These are phyloP conservation scores for Leccinum ochraceum DNA, from an alignment of 768 basidiomycete genomes.

Conservation along the genomic window DNA sequence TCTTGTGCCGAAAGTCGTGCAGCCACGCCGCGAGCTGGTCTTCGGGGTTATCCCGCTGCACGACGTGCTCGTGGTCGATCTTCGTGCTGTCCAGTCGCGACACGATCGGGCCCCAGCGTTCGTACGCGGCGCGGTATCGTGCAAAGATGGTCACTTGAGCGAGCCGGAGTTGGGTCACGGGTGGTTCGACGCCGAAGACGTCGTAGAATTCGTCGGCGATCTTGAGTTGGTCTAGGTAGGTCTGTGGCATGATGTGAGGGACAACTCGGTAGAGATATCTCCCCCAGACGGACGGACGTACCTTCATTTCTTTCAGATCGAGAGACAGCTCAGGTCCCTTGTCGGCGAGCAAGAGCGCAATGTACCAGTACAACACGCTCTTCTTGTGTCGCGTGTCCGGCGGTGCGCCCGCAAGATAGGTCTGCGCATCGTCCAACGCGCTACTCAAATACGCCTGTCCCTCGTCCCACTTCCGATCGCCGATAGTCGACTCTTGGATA, in stretches of 20 bases:
- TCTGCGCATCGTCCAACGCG: conserved; percentile 60
- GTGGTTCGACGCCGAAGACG: conserved; percentile 46
- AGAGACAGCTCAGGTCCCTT: conserved; percentile 49
- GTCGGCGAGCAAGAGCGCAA: conserved; percentile 52
- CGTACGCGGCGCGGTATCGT: conserved; percentile 43
- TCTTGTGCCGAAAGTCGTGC: conserved; percentile 46
- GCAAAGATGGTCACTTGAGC: conserved; percentile 53
- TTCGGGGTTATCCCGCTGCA: conserved; percentile 43
- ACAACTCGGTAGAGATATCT: too few species aligned
- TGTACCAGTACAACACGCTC: conserved; percentile 59
- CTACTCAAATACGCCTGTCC: conserved; percentile 61
- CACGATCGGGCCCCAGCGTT: conserved; percentile 50
- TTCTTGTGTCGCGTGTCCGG: conserved; percentile 65
- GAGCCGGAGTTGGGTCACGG: conserved; percentile 53
- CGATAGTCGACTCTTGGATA: conserved; percentile 44
- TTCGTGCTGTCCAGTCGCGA: conserved; percentile 35
- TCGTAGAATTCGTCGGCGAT: conserved; percentile 53
- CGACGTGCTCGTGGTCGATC: conserved; percentile 31
- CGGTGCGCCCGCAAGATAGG: conserved; percentile 54
- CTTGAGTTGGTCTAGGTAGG: conserved; percentile 43
- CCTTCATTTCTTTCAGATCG: conserved; percentile 54
- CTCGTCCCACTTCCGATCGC: conserved; percentile 53
- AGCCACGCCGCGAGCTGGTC: conserved; percentile 63
- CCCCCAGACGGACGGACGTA: conserved; percentile 17
- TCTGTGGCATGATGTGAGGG: conserved; percentile 20